Percentiles rank a stretch among this genome's conserved stretches.
These are phyloP conservation scores for Ceratobasidium sp. DNA, from an alignment of 1,284 basidiomycete genomes.

Conservation along the genomic window DNA sequence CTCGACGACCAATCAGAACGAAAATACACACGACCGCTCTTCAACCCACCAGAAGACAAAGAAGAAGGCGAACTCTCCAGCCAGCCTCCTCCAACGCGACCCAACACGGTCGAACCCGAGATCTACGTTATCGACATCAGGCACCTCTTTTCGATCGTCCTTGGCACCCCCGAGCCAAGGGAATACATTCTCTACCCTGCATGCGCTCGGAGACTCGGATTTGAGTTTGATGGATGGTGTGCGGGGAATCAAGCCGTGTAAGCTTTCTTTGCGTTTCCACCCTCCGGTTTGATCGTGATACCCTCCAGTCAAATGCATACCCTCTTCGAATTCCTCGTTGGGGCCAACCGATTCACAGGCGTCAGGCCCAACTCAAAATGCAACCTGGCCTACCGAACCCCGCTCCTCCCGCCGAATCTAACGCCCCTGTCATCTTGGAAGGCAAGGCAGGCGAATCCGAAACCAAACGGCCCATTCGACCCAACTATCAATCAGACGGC, in stretches of 20 bases:
- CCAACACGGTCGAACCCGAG: background rate
- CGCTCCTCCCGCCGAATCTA: background rate
- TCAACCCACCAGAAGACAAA: slow-evolving; percentile 7
- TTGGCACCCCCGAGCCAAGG: background rate
- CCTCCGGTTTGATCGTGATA: background rate
- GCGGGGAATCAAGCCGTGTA: slow-evolving; percentile 29
- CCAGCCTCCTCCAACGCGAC: too few species aligned
- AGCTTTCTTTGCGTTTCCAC: background rate
- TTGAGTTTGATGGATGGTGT: slow-evolving; percentile 29
- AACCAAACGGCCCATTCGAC: background rate
- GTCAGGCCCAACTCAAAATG: slow-evolving; percentile 1
- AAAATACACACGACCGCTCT: background rate
- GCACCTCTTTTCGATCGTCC: background rate
- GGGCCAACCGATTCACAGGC: background rate
- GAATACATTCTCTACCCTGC: slow-evolving; percentile 11
- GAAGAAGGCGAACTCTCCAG: slow-evolving; percentile 2
- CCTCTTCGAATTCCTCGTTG: background rate
- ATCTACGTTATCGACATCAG: slow-evolving; percentile 5
- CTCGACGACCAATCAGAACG: background rate
- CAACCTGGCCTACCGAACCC: background rate
- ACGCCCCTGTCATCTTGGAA: background rate
- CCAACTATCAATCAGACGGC: background rate
- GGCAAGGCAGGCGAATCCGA: background rate
- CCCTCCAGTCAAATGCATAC: slow-evolving; percentile 13
- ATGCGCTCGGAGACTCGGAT: background rate